Evolutionary conservation across 108 stramenopile genomes (phyloP).

Genomic region (Chaetoceros muelleri): DNA sequence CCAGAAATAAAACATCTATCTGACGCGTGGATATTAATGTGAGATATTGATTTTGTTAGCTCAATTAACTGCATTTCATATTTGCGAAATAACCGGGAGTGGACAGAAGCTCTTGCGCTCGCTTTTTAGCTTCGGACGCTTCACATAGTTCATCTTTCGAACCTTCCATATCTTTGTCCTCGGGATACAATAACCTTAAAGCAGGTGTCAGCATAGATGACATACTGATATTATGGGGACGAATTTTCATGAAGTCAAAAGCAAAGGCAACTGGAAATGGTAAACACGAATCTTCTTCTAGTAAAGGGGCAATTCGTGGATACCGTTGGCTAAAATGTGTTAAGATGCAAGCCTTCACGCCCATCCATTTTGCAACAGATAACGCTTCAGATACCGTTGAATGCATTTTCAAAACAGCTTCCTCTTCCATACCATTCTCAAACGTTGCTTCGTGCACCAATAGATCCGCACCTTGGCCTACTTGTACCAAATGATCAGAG

Average conservation of each 20-base stretch:
- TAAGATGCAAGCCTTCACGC: slow-evolving; percentile 63
- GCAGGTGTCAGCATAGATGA: slow-evolving; percentile 58
- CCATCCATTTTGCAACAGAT: slow-evolving; percentile 61
- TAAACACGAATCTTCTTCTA: slow-evolving; percentile 2
- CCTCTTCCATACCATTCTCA: slow-evolving; percentile 87
- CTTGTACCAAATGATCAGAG: slow-evolving; percentile 50
- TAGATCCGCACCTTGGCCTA: slow-evolving; percentile 58
- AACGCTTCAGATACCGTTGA: slow-evolving; percentile 90
- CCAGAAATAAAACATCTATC: too few relatives aligned
- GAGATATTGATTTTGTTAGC: too few relatives aligned
- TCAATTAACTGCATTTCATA: background rate
- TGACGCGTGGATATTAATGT: too few relatives aligned
- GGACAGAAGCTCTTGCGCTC: background rate
- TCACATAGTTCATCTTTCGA: background rate
- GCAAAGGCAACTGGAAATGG: slow-evolving; percentile 41
- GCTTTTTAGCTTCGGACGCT: background rate
- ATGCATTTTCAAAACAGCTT: slow-evolving; percentile 82
- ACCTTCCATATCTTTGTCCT: slow-evolving; percentile 19
- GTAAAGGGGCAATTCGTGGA: slow-evolving; percentile 76
- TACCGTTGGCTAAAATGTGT: slow-evolving; percentile 98
- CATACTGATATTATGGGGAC: slow-evolving; percentile 19
- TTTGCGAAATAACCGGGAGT: background rate
- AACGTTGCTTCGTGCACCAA: slow-evolving; percentile 98
- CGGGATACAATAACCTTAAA: slow-evolving; percentile 59
- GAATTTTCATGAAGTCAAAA: slow-evolving; percentile 72